Base-by-base conservation (phyloP, 228 moss, liverwort and hornwort species). In the Sphagnum fallax region DNA sequence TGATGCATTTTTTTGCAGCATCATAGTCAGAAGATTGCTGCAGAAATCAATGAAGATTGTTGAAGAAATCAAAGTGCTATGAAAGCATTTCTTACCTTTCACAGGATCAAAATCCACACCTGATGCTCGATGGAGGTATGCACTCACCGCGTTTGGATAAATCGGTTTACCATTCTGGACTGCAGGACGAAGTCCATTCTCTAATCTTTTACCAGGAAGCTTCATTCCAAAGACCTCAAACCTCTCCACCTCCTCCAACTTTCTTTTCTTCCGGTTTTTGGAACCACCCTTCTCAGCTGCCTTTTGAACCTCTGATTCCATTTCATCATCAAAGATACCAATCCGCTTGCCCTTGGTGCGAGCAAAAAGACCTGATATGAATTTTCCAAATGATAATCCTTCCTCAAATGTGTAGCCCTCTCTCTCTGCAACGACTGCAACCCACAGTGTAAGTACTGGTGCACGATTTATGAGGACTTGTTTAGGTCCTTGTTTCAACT, bases 391-490 rank as follows among this genome's bases (percentile, higher is more conserved):
- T 4, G 81, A 83, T 15, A 87, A 78, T 5, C 84, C 87, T 67
- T 87, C 84, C 49, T 87, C 84, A 48, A 87, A 87, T 6, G 76
- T 87, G 18, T 80, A 87, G 5, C 87, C 87, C 71, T 87, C 78
- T 4, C 81, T 73, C 81, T 87, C 83, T n/a, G 79, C 87, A 68
- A 84, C 87, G 4, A 83, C 87, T 12, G 84, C 81, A 5, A 87
- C 87, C 87, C 87, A 87, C 83, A 87, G 57, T 48, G 84, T 87
- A 4, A 87, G 81, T 53, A 87, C 87, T 8, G 87, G 84, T 8
- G 87, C 84, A 53, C 87, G 75, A 69, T 87, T 87, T 52, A 87
- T 78, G 60, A 76, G 78, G 67, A 87, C 79, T 76, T 87, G 32
- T 32, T 32, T 32, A 32, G 32, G 32, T 32, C 32, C 81, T 48